phyloP scores from a whole-genome alignment of 1,284 basidiomycete species.

The Tilletiopsis washingtonensis region DNA sequence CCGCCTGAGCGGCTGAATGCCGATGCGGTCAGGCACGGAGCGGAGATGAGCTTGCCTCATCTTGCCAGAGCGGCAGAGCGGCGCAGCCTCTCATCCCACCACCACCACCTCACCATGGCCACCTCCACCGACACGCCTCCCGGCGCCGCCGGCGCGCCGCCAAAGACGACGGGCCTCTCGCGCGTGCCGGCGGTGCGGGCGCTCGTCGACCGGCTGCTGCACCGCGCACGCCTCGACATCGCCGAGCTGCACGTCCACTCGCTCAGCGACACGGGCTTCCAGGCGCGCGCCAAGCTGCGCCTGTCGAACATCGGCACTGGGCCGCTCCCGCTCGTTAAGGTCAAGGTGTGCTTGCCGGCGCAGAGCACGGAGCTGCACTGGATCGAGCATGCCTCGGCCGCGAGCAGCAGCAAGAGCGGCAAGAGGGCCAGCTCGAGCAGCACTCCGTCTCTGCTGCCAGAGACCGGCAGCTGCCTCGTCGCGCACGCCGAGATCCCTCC shows the following conservation, averaged over 20 bases:
- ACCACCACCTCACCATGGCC: no score
- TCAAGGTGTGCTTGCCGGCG: neutral
- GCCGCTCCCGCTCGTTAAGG: conserved; percentile 4
- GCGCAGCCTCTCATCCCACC: no score
- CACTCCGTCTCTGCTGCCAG: no score
- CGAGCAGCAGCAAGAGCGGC: neutral
- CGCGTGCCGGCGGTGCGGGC: conserved; percentile 4
- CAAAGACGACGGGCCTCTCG: conserved; percentile 3
- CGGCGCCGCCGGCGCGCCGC: no score
- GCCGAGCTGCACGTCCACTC: neutral
- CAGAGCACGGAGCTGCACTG: neutral
- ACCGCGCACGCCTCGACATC: conserved; percentile 1
- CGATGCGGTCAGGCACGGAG: no score
- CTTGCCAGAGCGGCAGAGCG: no score
- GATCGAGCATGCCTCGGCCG: neutral
- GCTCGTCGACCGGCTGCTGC: conserved; percentile 4
- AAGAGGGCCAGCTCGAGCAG: neutral
- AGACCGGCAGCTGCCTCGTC: neutral
- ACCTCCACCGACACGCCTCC: no score
- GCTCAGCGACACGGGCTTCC: neutral
- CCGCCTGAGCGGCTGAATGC: no score
- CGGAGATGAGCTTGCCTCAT: no score
- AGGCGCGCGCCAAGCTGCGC: neutral
- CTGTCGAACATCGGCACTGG: conserved; percentile 4
- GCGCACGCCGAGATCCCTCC: neutral